Evolutionary conservation across 257 asterid species (phyloP), one percentile per base, ranked within the genome.

Genomic region (Solanum habrochaites): DNA sequence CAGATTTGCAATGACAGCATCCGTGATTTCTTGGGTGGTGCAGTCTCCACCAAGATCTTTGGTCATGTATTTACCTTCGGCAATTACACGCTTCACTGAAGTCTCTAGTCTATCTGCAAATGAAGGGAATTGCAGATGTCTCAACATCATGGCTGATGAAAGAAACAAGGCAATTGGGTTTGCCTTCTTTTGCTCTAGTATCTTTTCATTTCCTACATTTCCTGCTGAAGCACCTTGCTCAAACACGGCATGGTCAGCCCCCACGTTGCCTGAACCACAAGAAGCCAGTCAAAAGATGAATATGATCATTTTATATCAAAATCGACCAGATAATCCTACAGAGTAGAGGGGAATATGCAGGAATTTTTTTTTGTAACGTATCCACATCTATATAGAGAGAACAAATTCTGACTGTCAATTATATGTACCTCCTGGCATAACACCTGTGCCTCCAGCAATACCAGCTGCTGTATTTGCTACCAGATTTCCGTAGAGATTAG

Each of bases 181-280:
- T 83, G 98, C 99, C 90, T 85, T 94, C 98, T 90, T 93, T 85
- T 94, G 92, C 93, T 88, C 92, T 13, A 94, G 87, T 35, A 93
- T 9, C 47, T 94, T 92, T 69, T 93, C 97, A 32, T 90, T 96
- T 87, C 98, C 98, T 35, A 96, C 99, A 85, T 96, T 96, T 86
- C 99, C 99, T 39, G 99, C 98, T 37, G 99, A 96, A 40, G 99
- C 99, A 74, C 99, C 99, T 93, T 96, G 99, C 95, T 96, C 98
- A 73, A 96, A 96, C 49, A 96, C 84, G 27, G 99, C 99, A 89
- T 93, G 98, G 83, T 94, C 99, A 29, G 98, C 97, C 87, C 98
- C 99, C 72, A 95, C 98, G 77, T 96, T 96, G 47, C 99, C 99
- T 96, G 92, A 47, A 1, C 45, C 69, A 81, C 69, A 81, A 47